These are phyloP conservation scores for Pleurotus pulmonarius DNA, from an alignment of 768 basidiomycete species.

Conservation along the genomic window DNA sequence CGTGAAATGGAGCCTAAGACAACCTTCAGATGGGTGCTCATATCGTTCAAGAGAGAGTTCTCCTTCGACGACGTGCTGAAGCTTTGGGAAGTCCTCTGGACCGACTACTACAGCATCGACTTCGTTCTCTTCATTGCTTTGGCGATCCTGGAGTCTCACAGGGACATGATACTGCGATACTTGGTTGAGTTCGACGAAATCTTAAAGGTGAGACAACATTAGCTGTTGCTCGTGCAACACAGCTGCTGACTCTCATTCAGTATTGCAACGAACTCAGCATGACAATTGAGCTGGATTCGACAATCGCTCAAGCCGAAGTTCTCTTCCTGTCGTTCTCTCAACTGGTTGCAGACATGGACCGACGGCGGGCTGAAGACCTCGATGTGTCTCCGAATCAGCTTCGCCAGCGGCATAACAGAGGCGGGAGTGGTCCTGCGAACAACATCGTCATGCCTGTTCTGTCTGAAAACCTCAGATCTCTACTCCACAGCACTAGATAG, in stretches of 20 bases:
- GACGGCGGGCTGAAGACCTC: slow-evolving; percentile 62
- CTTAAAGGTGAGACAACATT: slow-evolving; percentile 46
- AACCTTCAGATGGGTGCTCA: slow-evolving; percentile 73
- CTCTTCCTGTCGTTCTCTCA: slow-evolving; percentile 90
- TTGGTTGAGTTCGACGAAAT: slow-evolving; percentile 92
- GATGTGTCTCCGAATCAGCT: slow-evolving; percentile 31
- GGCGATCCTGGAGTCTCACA: slow-evolving; percentile 90
- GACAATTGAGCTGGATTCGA: slow-evolving; percentile 95
- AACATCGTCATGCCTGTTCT: slow-evolving; percentile 43
- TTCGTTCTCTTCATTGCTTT: slow-evolving; percentile 95
- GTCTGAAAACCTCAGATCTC: slow-evolving; percentile 59
- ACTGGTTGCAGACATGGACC: slow-evolving; percentile 85
- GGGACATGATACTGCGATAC: slow-evolving; percentile 93
- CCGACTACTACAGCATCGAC: slow-evolving; percentile 81
- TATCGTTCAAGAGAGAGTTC: slow-evolving; percentile 96
- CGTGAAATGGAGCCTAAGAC: no score
- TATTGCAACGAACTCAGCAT: slow-evolving; percentile 95
- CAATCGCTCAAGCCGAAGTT: slow-evolving; percentile 95
- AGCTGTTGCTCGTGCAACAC: not conserved
- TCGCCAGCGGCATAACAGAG: slow-evolving; percentile 12
- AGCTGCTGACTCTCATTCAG: slow-evolving; percentile 26
- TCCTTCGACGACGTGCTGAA: slow-evolving; percentile 84
- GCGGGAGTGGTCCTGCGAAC: slow-evolving; percentile 8
- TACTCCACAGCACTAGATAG: slow-evolving; percentile 45
- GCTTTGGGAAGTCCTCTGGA: slow-evolving; percentile 94